phyloP scores from a whole-genome alignment of 108 stramenopile species.

The Fistulifera pelliculosa region DNA sequence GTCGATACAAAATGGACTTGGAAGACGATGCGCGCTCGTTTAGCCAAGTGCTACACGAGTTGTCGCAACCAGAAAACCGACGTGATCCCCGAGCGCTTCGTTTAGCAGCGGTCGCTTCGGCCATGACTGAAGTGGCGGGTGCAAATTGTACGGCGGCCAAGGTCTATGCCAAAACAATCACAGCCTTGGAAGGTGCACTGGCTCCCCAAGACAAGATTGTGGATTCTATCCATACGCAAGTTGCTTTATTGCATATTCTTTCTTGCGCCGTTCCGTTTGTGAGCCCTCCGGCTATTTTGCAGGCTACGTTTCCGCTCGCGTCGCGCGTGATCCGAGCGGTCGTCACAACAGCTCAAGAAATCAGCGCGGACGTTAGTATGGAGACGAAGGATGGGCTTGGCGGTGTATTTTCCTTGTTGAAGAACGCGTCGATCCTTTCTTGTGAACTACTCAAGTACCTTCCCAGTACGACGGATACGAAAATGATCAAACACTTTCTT shows the following conservation, averaged over 20 bases:
- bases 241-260: constrained; percentile 53
- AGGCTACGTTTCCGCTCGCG: constrained; percentile 32
- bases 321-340: constrained; percentile 44
- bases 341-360: constrained; percentile 27
- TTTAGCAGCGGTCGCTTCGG: constrained; percentile 30
- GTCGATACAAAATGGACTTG: too few relatives aligned
- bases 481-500: constrained; percentile 20
- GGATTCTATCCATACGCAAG: constrained; percentile 32
- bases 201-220: background rate
- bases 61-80: background rate
- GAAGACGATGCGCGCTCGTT: too few relatives aligned
- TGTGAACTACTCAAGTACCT: constrained; percentile 20
- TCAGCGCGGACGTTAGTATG: constrained; percentile 9
- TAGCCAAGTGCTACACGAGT: too few relatives aligned
- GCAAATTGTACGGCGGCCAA: constrained; percentile 10
- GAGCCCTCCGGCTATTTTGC: constrained; percentile 20
- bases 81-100: constrained; percentile 39
- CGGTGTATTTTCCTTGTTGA: constrained; percentile 19
- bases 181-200: constrained; percentile 47
- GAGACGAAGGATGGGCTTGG: constrained; percentile 29
- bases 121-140: constrained; percentile 22
- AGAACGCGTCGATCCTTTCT: constrained; percentile 19
- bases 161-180: constrained; percentile 27
- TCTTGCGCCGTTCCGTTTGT: constrained; percentile 39
- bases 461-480: constrained; percentile 9